Evolutionary conservation across 2,329 filamentous ascomycete genomes (phyloP).

Genomic region (Elsinoe perseae): DNA sequence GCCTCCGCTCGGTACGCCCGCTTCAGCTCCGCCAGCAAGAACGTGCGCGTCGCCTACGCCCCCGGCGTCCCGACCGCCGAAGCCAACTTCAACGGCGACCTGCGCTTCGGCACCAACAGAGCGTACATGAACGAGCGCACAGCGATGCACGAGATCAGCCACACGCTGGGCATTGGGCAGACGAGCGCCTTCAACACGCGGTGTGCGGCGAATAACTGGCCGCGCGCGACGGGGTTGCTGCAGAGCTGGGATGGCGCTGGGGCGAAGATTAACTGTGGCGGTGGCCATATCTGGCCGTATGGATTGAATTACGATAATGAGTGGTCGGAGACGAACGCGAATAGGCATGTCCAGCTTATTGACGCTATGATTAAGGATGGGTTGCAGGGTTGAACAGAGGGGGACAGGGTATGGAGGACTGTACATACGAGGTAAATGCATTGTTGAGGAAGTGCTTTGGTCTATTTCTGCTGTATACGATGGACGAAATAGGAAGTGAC

Average conservation of each 20-base stretch:
- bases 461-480: not conserved
- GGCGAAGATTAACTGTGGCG: slow-evolving; percentile 16
- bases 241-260: slow-evolving; percentile 15
- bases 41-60: slow-evolving; percentile 18
- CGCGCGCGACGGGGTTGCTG: slow-evolving; percentile 14
- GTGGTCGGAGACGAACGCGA: slow-evolving; percentile 14
- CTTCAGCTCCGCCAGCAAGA: slow-evolving; percentile 16
- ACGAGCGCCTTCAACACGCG: slow-evolving; percentile 7
- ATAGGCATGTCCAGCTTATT: slow-evolving; percentile 7
- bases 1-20: slow-evolving; percentile 16
- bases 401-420: not conserved
- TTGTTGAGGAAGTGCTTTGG: not conserved
- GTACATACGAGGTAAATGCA: not conserved
- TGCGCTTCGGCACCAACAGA: slow-evolving; percentile 19
- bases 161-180: slow-evolving; percentile 12
- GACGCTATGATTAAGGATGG: slow-evolving; percentile 4
- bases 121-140: slow-evolving; percentile 18
- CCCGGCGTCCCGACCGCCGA: slow-evolving; percentile 17
- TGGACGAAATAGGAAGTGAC: no score
- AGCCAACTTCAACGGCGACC: slow-evolving; percentile 19
- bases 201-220: slow-evolving; percentile 17
- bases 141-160: slow-evolving; percentile 17
- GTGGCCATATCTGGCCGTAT: slow-evolving; percentile 18
- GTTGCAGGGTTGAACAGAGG: not conserved
- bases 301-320: slow-evolving; percentile 19